Evolutionary conservation across 2,329 filamentous ascomycete genomes (phyloP).

Genomic region (Aspergillus ibericus): DNA sequence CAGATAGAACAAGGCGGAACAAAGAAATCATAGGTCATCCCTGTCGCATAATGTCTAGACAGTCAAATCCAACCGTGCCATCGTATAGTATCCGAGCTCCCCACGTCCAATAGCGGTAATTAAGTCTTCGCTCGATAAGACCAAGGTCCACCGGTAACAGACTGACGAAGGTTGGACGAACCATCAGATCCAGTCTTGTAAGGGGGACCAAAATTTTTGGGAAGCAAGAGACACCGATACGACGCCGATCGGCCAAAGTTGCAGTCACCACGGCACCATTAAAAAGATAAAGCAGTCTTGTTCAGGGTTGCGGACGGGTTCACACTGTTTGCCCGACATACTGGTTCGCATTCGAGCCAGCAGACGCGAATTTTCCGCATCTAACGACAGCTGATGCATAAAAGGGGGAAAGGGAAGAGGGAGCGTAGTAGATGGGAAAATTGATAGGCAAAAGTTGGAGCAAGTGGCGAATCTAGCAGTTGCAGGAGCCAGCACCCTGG

Average conservation of each 20-base stretch:
- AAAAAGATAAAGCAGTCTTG: conserved; percentile 17
- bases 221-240: conserved; percentile 5
- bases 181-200: not conserved
- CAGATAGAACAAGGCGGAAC: conserved; percentile 28
- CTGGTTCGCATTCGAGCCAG: conserved; percentile 11
- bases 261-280: conserved; percentile 13
- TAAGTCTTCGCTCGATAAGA: conserved; percentile 15
- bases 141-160: conserved; percentile 10
- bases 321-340: conserved; percentile 3
- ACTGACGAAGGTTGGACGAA: conserved; percentile 7
- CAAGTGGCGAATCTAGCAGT: conserved; percentile 53
- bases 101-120: conserved; percentile 11
- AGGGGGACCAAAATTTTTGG: conserved; percentile 2
- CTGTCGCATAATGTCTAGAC: conserved; percentile 32
- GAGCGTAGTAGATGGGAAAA: conserved; percentile 9
- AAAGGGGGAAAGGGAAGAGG: conserved; percentile 8
- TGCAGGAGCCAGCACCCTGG: conserved; percentile 61
- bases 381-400: conserved; percentile 15
- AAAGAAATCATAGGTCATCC: conserved; percentile 28
- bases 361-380: conserved; percentile 18
- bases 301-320: conserved; percentile 11
- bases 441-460: conserved; percentile 8
- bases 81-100: conserved; percentile 19
- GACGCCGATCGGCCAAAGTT: conserved; percentile 8
- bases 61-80: conserved; percentile 29